Evolutionary conservation across 2,329 filamentous ascomycete species (phyloP).

Genomic region (Colletotrichum filicis): DNA sequence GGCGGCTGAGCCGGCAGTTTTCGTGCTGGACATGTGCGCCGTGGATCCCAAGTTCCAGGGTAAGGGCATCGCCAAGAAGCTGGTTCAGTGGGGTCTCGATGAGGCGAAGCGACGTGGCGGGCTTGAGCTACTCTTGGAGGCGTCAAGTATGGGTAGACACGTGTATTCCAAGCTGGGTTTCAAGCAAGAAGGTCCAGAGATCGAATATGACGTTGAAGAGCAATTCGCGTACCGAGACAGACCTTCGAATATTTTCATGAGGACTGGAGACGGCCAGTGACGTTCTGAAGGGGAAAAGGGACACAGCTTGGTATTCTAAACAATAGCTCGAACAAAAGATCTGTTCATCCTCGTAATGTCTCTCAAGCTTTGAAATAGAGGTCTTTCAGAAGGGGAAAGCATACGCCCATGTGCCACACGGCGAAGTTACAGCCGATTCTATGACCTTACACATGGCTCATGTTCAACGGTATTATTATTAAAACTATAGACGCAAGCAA

Average conservation of each 20-base stretch:
- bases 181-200: slow-evolving; percentile 50
- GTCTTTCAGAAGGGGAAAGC: neutral
- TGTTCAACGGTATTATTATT: neutral
- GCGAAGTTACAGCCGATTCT: neutral
- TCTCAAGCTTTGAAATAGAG: neutral
- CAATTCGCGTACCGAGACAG: slow-evolving; percentile 49
- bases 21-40: slow-evolving; percentile 62
- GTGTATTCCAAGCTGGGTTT: slow-evolving; percentile 61
- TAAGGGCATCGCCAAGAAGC: slow-evolving; percentile 53
- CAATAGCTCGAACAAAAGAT: no score
- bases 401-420: neutral
- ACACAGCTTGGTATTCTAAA: neutral
- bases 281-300: no score
- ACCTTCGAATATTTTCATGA: slow-evolving; percentile 60
- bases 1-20: slow-evolving; percentile 54
- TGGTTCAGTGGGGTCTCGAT: slow-evolving; percentile 60
- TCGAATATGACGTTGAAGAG: slow-evolving; percentile 57
- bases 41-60: slow-evolving; percentile 66
- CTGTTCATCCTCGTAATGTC: neutral
- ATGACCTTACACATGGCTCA: neutral
- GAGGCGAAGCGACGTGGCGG: slow-evolving; percentile 52
- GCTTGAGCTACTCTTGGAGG: slow-evolving; percentile 57
- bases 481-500: neutral
- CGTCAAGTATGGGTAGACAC: slow-evolving; percentile 58
- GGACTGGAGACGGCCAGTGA: slow-evolving; percentile 43